Evolutionary conservation across 768 basidiomycete genomes (phyloP).

Genomic region (Rhodocollybia butyracea): DNA sequence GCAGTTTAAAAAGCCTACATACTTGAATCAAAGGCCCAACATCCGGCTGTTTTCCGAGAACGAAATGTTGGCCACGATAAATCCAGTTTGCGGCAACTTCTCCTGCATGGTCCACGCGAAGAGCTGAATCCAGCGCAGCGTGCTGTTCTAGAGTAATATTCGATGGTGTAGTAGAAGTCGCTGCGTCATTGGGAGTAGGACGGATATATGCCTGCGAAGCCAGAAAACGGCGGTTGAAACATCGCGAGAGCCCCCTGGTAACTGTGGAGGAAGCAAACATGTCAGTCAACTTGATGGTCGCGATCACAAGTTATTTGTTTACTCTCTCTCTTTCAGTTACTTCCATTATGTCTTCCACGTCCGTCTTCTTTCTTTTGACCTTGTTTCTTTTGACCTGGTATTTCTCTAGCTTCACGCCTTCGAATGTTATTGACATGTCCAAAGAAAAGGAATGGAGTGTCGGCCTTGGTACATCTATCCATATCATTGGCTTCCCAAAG

Average conservation of each 20-base stretch:
- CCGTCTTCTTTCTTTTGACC: constrained; percentile 14
- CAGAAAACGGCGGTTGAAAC: not conserved
- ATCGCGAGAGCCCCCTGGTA: not conserved
- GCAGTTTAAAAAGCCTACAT: constrained; percentile 18
- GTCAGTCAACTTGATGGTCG: not conserved
- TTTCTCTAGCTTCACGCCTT: constrained; percentile 52
- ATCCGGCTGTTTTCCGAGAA: constrained; percentile 58
- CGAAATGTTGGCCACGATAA: constrained; percentile 81
- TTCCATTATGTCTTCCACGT: constrained; percentile 40
- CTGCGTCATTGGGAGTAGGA: constrained; percentile 31
- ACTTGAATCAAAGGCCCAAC: constrained; percentile 75
- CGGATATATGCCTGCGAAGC: constrained; percentile 52
- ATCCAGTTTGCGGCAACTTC: constrained; percentile 97
- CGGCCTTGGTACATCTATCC: constrained; percentile 47
- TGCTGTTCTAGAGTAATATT: constrained; percentile 49
- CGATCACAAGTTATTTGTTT: not conserved
- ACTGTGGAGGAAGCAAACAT: not conserved
- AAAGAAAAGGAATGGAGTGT: constrained; percentile 75
- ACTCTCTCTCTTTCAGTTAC: constrained; percentile 1
- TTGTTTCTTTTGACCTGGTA: not conserved
- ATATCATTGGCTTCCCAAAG: not conserved
- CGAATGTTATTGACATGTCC: constrained; percentile 51
- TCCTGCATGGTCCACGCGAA: constrained; percentile 94
- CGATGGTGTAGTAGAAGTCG: constrained; percentile 52
- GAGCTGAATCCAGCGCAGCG: constrained; percentile 53